Percentiles rank a stretch among this genome's conserved stretches.
phyloP scores from a whole-genome alignment of 2,329 filamentous ascomycete species.

The Xylariales sp. region DNA sequence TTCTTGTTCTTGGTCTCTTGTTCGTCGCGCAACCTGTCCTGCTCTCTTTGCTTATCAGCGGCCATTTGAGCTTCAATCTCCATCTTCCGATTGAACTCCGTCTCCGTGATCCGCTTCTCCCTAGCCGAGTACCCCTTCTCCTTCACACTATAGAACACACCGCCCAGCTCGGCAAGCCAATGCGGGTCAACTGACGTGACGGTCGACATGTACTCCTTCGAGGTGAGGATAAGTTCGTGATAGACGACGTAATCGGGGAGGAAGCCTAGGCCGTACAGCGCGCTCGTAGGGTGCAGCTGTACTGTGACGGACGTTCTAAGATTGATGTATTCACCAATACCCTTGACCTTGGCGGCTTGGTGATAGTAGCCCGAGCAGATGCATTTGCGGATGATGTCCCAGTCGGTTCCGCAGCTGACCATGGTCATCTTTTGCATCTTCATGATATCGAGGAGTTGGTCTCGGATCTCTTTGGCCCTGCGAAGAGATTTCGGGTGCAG shows the following conservation, averaged over 20 bases:
- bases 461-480: slow-evolving; percentile 86
- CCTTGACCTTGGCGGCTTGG: slow-evolving; percentile 92
- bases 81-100: slow-evolving; percentile 87
- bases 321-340: slow-evolving; percentile 96
- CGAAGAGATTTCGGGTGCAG: slow-evolving; percentile 91
- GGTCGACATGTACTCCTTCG: slow-evolving; percentile 96
- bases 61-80: slow-evolving; percentile 93
- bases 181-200: slow-evolving; percentile 95
- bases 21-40: slow-evolving; percentile 49
- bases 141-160: slow-evolving; percentile 95
- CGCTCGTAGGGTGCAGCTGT: slow-evolving; percentile 88
- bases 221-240: slow-evolving; percentile 94
- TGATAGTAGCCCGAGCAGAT: slow-evolving; percentile 98
- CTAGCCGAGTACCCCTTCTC: slow-evolving; percentile 92
- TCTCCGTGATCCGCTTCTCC: slow-evolving; percentile 82
- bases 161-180: slow-evolving; percentile 94
- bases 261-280: slow-evolving; percentile 88
- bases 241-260: slow-evolving; percentile 97
- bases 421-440: slow-evolving; percentile 86
- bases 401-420: slow-evolving; percentile 88
- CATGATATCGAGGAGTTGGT: slow-evolving; percentile 93
- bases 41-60: slow-evolving; percentile 68
- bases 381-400: slow-evolving; percentile 92
- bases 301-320: slow-evolving; percentile 90
- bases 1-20: slow-evolving; percentile 42